Conservation (phyloP, 2,329 filamentous ascomycete genomes). For the Hypoxylon sp. region DNA sequence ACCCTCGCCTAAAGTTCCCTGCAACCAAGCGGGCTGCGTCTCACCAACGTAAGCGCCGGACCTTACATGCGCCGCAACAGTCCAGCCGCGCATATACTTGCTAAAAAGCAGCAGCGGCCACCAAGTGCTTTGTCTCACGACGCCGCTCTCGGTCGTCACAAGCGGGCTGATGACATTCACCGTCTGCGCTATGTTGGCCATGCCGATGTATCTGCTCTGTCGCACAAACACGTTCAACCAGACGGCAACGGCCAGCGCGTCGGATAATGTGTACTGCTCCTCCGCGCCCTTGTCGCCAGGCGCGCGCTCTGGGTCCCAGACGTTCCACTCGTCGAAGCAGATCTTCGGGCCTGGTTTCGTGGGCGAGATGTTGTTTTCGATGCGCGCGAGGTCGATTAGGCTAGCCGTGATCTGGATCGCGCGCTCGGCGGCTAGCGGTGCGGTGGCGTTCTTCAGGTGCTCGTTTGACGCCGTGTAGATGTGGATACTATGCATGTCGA, state of each 20-base stretch:
- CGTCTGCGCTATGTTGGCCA: slow-evolving; percentile 83
- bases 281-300: slow-evolving; percentile 80
- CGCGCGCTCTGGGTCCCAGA: slow-evolving; percentile 80
- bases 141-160: slow-evolving; percentile 75
- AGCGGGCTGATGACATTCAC: slow-evolving; percentile 84
- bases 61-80: slow-evolving; percentile 74
- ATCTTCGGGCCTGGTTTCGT: slow-evolving; percentile 75
- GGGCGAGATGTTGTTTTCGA: slow-evolving; percentile 73
- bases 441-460: slow-evolving; percentile 67
- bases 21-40: slow-evolving; percentile 75
- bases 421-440: slow-evolving; percentile 77
- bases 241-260: slow-evolving; percentile 79
- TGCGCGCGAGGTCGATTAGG: slow-evolving; percentile 79
- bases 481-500: slow-evolving; percentile 87
- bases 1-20: slow-evolving; percentile 68
- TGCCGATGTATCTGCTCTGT: slow-evolving; percentile 77
- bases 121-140: slow-evolving; percentile 80
- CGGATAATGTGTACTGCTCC: slow-evolving; percentile 79
- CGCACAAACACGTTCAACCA: slow-evolving; percentile 84
- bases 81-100: slow-evolving; percentile 79
- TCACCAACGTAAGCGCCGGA: slow-evolving; percentile 73
- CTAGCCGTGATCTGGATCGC: slow-evolving; percentile 77
- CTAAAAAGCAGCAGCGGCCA: slow-evolving; percentile 79
- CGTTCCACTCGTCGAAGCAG: slow-evolving; percentile 89
- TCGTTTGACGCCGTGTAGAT: slow-evolving; percentile 75